Conservation (phyloP, 108 stramenopile genomes). For the Fragilariopsis cylindrus region DNA sequence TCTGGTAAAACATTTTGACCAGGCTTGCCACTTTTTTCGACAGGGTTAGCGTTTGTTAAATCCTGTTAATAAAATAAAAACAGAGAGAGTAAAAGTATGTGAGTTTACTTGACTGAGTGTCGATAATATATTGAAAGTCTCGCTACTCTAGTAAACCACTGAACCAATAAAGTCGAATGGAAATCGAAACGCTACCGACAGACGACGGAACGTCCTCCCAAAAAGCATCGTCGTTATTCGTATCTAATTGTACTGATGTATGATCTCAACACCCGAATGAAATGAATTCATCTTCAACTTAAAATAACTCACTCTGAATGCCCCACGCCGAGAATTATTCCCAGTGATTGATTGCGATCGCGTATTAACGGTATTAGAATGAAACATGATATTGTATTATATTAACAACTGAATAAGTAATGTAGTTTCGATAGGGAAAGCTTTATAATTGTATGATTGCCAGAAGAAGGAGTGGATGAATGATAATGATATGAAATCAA, state of each 20-base stretch:
- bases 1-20: conserved; percentile 36
- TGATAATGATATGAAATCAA: not conserved
- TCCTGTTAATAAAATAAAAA: conserved; percentile 22
- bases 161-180: too few relatives aligned
- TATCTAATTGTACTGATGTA: too few relatives aligned
- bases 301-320: conserved; percentile 35
- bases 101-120: not conserved
- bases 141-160: too few relatives aligned
- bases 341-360: conserved; percentile 24
- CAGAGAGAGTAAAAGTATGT: not conserved
- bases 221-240: too few relatives aligned
- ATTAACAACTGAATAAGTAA: not conserved
- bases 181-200: too few relatives aligned
- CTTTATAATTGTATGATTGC: not conserved
- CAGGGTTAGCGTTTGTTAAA: conserved; percentile 38
- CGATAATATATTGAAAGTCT: too few relatives aligned
- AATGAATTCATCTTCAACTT: too few relatives aligned
- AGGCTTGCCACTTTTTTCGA: conserved; percentile 27
- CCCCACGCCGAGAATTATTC: conserved; percentile 37
- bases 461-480: conserved; percentile 2
- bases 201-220: too few relatives aligned
- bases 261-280: too few relatives aligned
- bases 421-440: too few relatives aligned
- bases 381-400: conserved; percentile 18
- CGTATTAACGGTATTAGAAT: conserved; percentile 10